Evolutionary conservation across 2,329 filamentous ascomycete species (phyloP).

Genomic region (Arthrobotrys sphaeroides): DNA sequence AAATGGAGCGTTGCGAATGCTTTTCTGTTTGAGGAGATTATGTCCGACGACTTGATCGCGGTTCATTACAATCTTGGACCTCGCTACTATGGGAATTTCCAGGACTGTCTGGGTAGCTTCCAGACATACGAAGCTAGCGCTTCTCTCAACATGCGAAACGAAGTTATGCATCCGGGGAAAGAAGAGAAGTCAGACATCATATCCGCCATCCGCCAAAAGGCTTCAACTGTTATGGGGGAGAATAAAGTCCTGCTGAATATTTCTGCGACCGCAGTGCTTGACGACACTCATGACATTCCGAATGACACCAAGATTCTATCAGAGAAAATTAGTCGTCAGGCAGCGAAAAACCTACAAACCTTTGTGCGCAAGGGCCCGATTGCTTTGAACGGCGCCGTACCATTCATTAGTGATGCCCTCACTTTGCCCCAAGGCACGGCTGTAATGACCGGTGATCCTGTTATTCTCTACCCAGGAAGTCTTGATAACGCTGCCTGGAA

Average conservation of each 20-base stretch:
- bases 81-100: constrained; percentile 93
- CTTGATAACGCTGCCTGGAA: constrained; percentile 94
- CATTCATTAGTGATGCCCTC: constrained; percentile 88
- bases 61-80: constrained; percentile 91
- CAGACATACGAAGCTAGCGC: constrained; percentile 96
- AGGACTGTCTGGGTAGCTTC: constrained; percentile 93
- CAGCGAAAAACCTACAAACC: constrained; percentile 56
- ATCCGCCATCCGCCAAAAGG: constrained; percentile 84
- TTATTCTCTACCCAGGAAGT: constrained; percentile 81
- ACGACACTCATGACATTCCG: constrained; percentile 73
- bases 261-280: constrained; percentile 79
- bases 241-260: constrained; percentile 83
- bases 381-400: constrained; percentile 86
- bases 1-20: constrained; percentile 90
- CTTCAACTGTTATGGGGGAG: constrained; percentile 82
- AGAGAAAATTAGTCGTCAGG: constrained; percentile 75
- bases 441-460: constrained; percentile 81
- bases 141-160: constrained; percentile 87
- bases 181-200: constrained; percentile 93
- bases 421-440: constrained; percentile 81
- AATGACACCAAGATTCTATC: constrained; percentile 64
- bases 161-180: constrained; percentile 86
- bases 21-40: constrained; percentile 83
- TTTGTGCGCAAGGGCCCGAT: constrained; percentile 64
- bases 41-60: constrained; percentile 90